Base-by-base conservation (phyloP, 352 stramenopile genomes). In the Phytophthora palmivora region DNA sequence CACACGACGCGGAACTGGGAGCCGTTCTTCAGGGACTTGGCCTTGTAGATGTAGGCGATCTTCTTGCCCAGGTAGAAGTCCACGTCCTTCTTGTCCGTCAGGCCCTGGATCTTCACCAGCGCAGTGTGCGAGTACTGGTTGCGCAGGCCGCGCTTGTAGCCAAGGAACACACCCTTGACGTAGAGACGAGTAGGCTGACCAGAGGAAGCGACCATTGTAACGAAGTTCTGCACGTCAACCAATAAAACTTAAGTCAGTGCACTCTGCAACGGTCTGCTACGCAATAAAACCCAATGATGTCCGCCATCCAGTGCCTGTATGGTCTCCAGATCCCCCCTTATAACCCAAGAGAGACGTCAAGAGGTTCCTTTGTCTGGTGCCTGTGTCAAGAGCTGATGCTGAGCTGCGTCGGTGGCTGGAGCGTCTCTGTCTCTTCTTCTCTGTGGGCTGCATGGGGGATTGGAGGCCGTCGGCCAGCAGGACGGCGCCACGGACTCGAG, bases 1-100 rank as follows among this genome's bases (percentile, higher is more conserved):
- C 98, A 99, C 67, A 99, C 98, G 60, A 99, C 96, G 71, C 97
- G 93, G 90, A 98, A 99, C 83, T 99, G 99, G 57, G 92, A 94
- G 81, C 92, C 95, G 76, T 98, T 98, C 95, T 96, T 97, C 58
- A 94, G 71, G 56, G 80, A 84, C 82, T 95, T 95, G 79, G 79
- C 89, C 94, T 99, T 99, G 93, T 99, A 99, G 76, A 99, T 99
- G 92, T 99, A 99, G 37, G 97, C 98, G 69, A 99, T 94, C 70
- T 97, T 97, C 95, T 99, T 99, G 74, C 98, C 98, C 52, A 99
- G 85, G 90, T 99, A 99, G 75, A 99, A 99, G 71, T 98, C 84
- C 42, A 98, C 92, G 67, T 98, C 97, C 77, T 99, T 96, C 82
- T 98, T 99, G 79, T 96, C 95, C 70, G 99, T 96, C 49, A 99